phyloP scores from a whole-genome alignment of 2,329 filamentous ascomycete species.

The Fusarium buxicola region DNA sequence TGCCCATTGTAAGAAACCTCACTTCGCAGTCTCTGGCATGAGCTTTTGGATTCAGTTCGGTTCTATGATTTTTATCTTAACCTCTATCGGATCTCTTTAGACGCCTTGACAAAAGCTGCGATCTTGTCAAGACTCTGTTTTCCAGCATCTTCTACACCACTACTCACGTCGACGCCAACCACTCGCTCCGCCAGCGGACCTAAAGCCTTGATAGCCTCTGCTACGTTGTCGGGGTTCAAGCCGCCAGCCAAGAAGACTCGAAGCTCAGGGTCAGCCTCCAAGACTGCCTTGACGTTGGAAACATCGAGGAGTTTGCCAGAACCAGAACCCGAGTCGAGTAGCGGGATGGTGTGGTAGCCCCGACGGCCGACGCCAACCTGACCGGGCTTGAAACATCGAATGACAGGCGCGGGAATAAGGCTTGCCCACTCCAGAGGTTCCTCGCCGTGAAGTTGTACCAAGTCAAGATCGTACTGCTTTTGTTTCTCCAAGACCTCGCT shows the following conservation, averaged over 20 bases:
- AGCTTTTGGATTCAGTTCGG: not conserved
- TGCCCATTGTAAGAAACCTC: not conserved
- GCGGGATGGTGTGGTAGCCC: slow-evolving; percentile 84
- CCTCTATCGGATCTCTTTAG: slow-evolving; percentile 68
- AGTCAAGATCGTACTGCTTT: slow-evolving; percentile 79
- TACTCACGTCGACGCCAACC: slow-evolving; percentile 91
- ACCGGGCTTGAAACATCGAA: slow-evolving; percentile 84
- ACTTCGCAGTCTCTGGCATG: not conserved
- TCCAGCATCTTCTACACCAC: slow-evolving; percentile 88
- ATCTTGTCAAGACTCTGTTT: slow-evolving; percentile 87
- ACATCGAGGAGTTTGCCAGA: slow-evolving; percentile 84
- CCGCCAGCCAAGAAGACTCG: slow-evolving; percentile 87
- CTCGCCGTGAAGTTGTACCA: slow-evolving; percentile 92
- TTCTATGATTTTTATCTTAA: slow-evolving; percentile 17
- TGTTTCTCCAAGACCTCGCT: slow-evolving; percentile 85
- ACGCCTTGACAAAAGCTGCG: slow-evolving; percentile 79
- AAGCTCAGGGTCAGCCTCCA: slow-evolving; percentile 77
- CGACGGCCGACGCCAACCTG: slow-evolving; percentile 77
- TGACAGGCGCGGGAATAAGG: slow-evolving; percentile 90
- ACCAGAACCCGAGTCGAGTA: slow-evolving; percentile 89
- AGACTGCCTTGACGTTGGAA: slow-evolving; percentile 72
- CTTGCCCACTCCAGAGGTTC: slow-evolving; percentile 93
- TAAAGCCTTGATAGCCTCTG: slow-evolving; percentile 70
- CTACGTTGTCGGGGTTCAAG: slow-evolving; percentile 82
- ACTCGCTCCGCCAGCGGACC: slow-evolving; percentile 72